A percentile compares a stretch with the other conserved stretches of the same genome.
Conservation (phyloP, 1,284 basidiomycete species). For the Sporisorium scitamineum region DNA sequence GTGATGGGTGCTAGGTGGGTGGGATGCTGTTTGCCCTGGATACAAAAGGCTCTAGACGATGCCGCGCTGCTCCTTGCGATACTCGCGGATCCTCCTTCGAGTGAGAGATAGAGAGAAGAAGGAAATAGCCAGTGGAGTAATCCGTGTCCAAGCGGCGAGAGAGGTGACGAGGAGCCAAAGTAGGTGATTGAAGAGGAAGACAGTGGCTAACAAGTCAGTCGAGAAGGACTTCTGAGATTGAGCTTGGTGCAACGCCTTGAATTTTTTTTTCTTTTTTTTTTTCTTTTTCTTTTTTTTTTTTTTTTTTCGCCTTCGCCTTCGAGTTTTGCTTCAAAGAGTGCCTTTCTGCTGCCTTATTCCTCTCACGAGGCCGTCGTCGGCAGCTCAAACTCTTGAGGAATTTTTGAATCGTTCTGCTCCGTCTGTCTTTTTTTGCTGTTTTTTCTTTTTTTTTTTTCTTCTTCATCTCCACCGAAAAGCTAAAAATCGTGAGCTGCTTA, state of each 20-base stretch:
- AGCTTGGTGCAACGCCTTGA: neutral
- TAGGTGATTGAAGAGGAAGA: neutral
- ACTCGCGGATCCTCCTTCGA: constrained; percentile 4
- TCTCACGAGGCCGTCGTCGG: neutral
- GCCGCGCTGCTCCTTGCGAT: constrained; percentile 9
- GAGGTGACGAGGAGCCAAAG: neutral
- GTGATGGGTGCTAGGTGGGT: neutral
- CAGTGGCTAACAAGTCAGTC: neutral
- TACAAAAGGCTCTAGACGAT: neutral
- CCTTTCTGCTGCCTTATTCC: neutral
- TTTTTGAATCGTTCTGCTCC: neutral
- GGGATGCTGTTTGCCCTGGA: neutral
- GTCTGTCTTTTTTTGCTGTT: neutral
- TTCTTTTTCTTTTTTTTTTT: neutral
- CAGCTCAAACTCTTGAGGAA: neutral
- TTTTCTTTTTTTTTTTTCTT: constrained; percentile 12
- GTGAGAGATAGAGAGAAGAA: neutral
- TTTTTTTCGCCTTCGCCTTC: neutral
- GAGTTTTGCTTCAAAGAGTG: no score
- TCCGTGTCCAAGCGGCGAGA: neutral
- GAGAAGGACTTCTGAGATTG: neutral
- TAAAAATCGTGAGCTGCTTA: constrained; percentile 13
- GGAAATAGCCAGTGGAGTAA: no score
- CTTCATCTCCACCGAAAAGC: constrained; percentile 27
- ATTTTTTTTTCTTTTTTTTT: neutral